Base-by-base conservation (phyloP, 73 alveolate species). In the Paramecium tetraurelia region DNA sequence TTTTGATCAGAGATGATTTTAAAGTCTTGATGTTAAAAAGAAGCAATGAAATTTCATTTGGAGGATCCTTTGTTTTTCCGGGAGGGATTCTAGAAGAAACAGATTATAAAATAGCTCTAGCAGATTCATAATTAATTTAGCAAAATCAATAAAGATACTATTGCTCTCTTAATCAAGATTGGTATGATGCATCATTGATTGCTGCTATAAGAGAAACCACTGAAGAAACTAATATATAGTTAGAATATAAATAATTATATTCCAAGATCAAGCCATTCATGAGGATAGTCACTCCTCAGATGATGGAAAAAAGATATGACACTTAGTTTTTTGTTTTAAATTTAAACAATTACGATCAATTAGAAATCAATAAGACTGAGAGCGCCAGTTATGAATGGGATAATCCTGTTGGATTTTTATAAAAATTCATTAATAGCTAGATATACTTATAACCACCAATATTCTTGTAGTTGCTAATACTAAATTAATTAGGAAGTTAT, bases 191-290 rank as follows among this genome's bases (percentile, higher is more conserved):
- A 16, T 31, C 33, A 3, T 35, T 72, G 14, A 72, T 72, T 14
- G 86, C 86, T 16, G 86, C 86, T 12, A 35, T 72, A 2, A 29
- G 86, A 72, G 86, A 72, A 72, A 72, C 86, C 14, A 29, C 20
- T 16, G 86, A 72, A 72, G 86, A 72, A 36, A 72, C 86, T 35
- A 40, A 40, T 72, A 33, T 72, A 7, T 12, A 11, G 7, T 36
- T 72, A 36, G 63, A 63, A 27, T 31, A 20, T 63, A 33, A 53
- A 53, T 4, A 53, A 53, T 18, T 18, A 40, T 72, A 33, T 4
- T 40, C 63, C 36, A 33, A 36, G 11, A 72, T 72, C n/a, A 35
- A 21, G 35, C 86, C 86, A 72, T 72, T 72, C 35, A 1, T 72
- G 7, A 72, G 86, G 16, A 29, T 72, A 1, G 40, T 72, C 5